Base-by-base conservation (phyloP, 2,329 filamentous ascomycete species). In the Domatiomyces globalis region DNA sequence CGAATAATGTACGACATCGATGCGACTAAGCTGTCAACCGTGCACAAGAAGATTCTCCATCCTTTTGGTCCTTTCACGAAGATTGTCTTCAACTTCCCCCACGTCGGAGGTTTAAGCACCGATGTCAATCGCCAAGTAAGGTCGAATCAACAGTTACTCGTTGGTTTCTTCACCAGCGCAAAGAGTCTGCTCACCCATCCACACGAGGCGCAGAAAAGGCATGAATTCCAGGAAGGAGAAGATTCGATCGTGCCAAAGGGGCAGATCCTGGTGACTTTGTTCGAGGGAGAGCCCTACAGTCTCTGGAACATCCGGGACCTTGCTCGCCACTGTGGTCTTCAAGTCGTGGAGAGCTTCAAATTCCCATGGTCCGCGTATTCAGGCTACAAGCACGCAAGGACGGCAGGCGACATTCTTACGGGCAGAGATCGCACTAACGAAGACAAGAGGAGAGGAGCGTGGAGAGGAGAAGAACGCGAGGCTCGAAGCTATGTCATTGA, bases 41-140 rank as follows among this genome's bases (percentile, higher is more conserved):
- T 58, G 33, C 66, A 65, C 43, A 50, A 54, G 17, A 57, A 58
- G 45, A 46, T 49, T 18, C 49, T 57, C 6, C 51, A 54, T 45
- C 46, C 52, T 22, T 62, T 62, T 15, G 68, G 68, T 2, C 67
- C 72, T 3, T 89, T 84, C 74, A 82, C 94, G 66, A 77, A 80
- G 51, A 83, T 96, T 56, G 75, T 90, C 58, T 98, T 96, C 79
- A 95, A 95, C 73, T 98, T 98, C 68, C 92, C 92, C 36, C 92
- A 98, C 71, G 85, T 94, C 2, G 92, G 92, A 57, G 92, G 92
- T 45, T 83, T 94, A 62, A 85, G 80, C 58, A 96, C 84, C 60
- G 89, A 96, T 70, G 84, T 95, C 51, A 95, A 95, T 71, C 77
- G 92, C 36, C 92, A 98, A 69, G 88, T 95, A 12, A 81, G 92